Percentiles rank a stretch among this genome's conserved stretches.
Conservation (phyloP, 2,329 filamentous ascomycete genomes). For the Drechslerella dactyloides region DNA sequence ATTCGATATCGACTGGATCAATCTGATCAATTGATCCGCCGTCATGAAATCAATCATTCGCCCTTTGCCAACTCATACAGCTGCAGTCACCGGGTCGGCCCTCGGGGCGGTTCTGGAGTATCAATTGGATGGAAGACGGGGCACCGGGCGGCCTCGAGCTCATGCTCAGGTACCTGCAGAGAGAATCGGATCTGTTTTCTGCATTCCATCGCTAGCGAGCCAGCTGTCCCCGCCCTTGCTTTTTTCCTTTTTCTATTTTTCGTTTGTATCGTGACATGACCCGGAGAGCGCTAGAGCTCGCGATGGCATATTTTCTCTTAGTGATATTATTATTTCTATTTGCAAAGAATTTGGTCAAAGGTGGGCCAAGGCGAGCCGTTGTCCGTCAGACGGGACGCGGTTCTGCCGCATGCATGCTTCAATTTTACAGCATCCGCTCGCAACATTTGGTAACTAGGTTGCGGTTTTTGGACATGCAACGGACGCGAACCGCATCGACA, state of each 20-base stretch:
- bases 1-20: background rate
- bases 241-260: conserved; percentile 19
- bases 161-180: conserved; percentile 50
- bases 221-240: background rate
- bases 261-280: background rate
- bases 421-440: background rate
- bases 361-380: too few relatives aligned
- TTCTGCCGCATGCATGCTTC: conserved; percentile 29
- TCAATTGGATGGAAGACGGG: conserved; percentile 7
- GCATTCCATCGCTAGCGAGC: conserved; percentile 29
- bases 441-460: background rate
- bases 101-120: conserved; percentile 3
- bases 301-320: too few relatives aligned
- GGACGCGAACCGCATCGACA: background rate
- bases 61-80: too few relatives aligned
- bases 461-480: conserved; percentile 18
- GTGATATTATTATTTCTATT: too few relatives aligned
- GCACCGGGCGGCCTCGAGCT: conserved; percentile 2
- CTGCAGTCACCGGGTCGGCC: too few relatives aligned
- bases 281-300: background rate
- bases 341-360: too few relatives aligned
- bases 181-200: conserved; percentile 20
- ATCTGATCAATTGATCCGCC: too few relatives aligned
- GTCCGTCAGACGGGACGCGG: background rate
- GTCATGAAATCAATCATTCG: too few relatives aligned